Evolutionary conservation across 2,329 filamentous ascomycete genomes (phyloP).

Genomic region (Monilinia aucupariae): DNA sequence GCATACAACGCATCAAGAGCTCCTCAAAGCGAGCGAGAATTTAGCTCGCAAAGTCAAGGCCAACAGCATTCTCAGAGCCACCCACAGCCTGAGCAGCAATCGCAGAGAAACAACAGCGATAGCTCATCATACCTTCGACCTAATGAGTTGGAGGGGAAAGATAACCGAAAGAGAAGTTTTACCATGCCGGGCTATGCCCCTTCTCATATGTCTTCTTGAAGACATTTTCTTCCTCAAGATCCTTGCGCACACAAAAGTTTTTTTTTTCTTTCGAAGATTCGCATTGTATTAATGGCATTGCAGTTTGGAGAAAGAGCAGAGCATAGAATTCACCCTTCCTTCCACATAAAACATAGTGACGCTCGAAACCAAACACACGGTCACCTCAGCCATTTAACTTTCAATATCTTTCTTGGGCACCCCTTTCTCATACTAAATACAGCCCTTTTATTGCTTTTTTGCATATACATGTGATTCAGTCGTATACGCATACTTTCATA

Average conservation of each 20-base stretch:
- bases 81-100: constrained; percentile 15
- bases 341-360: neutral
- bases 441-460: neutral
- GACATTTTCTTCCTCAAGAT: neutral
- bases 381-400: neutral
- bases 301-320: neutral
- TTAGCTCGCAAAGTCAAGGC: constrained; percentile 19
- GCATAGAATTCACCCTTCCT: neutral
- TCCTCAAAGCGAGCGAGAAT: constrained; percentile 25
- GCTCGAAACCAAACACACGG: neutral
- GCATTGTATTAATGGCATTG: neutral
- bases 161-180: constrained; percentile 33
- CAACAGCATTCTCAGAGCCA: constrained; percentile 26
- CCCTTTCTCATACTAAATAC: neutral
- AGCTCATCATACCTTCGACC: constrained; percentile 27
- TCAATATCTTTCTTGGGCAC: neutral
- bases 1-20: constrained; percentile 29
- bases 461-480: neutral
- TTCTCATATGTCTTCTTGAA: constrained; percentile 7
- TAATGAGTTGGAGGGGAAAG: constrained; percentile 28
- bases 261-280: neutral
- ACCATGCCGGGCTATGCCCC: constrained; percentile 26
- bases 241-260: neutral
- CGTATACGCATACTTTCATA: neutral
- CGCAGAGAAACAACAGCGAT: constrained; percentile 25